Conservation (phyloP, 257 asterid genomes). For the Vinca minor region DNA sequence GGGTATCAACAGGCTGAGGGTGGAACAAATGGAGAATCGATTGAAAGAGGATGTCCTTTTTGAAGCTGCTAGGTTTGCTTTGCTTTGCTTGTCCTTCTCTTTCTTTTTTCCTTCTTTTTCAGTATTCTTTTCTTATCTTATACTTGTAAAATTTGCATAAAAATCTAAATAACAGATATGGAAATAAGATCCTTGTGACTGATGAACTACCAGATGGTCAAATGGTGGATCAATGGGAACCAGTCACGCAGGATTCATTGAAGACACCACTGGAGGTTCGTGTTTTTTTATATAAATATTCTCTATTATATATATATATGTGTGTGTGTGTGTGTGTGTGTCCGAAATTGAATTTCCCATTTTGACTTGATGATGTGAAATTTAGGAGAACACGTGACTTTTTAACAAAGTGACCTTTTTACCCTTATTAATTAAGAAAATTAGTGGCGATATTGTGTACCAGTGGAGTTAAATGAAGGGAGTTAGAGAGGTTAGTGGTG, state of each 20-base stretch:
- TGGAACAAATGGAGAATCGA: constrained; percentile 98
- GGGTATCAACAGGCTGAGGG: constrained; percentile 97
- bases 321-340: no score
- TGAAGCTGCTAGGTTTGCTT: constrained; percentile 74
- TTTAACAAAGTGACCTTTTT: no score
- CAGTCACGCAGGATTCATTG: constrained; percentile 67
- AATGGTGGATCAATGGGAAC: constrained; percentile 99
- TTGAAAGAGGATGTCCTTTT: constrained; percentile 79
- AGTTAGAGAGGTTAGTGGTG: no score
- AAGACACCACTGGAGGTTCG: constrained; percentile 90
- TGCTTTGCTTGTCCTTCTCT: constrained; percentile 10
- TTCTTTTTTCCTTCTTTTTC: constrained; percentile 9
- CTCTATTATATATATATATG: no score
- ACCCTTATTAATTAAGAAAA: no score
- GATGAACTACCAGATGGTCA: constrained; percentile 99
- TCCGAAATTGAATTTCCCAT: no score
- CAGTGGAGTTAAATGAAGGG: no score
- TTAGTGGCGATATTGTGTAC: no score
- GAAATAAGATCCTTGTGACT: constrained; percentile 93
- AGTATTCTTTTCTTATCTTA: neutral
- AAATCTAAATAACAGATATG: constrained; percentile 61
- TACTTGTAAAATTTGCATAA: constrained; percentile 8
- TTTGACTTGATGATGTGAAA: no score
- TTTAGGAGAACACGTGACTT: no score
- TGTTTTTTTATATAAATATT: no score